Base-by-base conservation (phyloP, 768 basidiomycete species). In the Lentinus tigrinus region DNA sequence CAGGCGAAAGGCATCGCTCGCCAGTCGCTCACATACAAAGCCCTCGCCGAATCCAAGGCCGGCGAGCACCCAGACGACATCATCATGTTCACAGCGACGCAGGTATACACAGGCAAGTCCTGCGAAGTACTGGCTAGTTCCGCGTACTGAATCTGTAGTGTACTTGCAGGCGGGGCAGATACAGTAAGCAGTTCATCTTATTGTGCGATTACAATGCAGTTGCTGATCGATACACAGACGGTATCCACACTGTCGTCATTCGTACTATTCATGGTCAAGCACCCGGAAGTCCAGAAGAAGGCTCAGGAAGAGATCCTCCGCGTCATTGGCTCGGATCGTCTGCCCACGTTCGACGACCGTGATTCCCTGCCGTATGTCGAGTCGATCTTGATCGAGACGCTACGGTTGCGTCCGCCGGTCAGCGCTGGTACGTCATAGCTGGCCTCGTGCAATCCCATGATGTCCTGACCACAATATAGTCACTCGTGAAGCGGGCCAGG, bases 291-390 rank as follows among this genome's bases (percentile, higher is more conserved):
- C 6, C 68, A 69, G 47, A n/a, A 46, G 3, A 60, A 53, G 16
- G 72, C 67, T 4, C 69, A 68, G 21, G 65, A 65, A 27, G 72
- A 72, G 57, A 53, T 72, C n/a, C 69, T 70, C 37, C 27, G 52
- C 4, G 67, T 67, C 28, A 26, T 70, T 8, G 71, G 71, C 3
- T 7, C 36, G 2, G 56, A 62, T 19, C 59, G 69, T 2, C 60
- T 70, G 9, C 71, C 71, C 11, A 56, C 17, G 5, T 47, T 67
- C 21, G 34, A 40, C 3, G 69, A 69, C 36, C 48, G 58, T 14
- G 53, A 46, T 1, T n/a, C 31, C 31, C 58, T 71, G 2, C 72
- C 72, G 13, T 72, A 71, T 39, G 50, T 69, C 27, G 54, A 64
- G 16, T 68, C 68, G 17, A 34, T 73, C 16, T 52, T 69, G 40